Percentiles rank a stretch among this genome's conserved stretches.
These are phyloP conservation scores for Niebla homalea DNA, from an alignment of 495 filamentous ascomycete genomes.

Conservation along the genomic window DNA sequence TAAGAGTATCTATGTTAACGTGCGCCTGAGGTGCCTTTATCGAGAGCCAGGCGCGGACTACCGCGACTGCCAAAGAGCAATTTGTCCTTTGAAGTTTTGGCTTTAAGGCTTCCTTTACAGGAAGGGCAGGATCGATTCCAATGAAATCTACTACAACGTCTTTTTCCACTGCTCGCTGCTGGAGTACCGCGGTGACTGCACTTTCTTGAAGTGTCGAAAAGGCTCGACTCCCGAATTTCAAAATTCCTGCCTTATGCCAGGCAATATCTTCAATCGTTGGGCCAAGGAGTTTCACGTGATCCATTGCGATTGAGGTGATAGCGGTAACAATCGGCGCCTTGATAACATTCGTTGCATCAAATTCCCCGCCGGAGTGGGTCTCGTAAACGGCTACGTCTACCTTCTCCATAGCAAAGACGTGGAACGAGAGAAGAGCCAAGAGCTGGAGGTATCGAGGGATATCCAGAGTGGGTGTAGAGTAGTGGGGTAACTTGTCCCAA, in stretches of 20 bases:
- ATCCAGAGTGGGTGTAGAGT: slow-evolving; percentile 6
- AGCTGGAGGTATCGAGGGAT: slow-evolving; percentile 44
- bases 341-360: slow-evolving; percentile 75
- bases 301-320: slow-evolving; percentile 64
- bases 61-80: slow-evolving; percentile 26
- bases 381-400: slow-evolving; percentile 66
- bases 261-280: slow-evolving; percentile 65
- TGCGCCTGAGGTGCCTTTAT: slow-evolving; percentile 9
- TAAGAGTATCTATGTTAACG: slow-evolving; percentile 13
- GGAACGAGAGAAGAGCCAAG: slow-evolving; percentile 60
- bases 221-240: slow-evolving; percentile 51
- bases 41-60: slow-evolving; percentile 16
- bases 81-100: slow-evolving; percentile 26
- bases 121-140: slow-evolving; percentile 33
- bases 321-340: slow-evolving; percentile 49
- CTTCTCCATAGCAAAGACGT: slow-evolving; percentile 58
- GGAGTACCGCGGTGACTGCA: slow-evolving; percentile 43
- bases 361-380: slow-evolving; percentile 73
- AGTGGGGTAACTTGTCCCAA: background rate
- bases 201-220: slow-evolving; percentile 53
- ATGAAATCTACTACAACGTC: slow-evolving; percentile 41
- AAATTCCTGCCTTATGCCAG: slow-evolving; percentile 80
- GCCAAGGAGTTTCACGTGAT: slow-evolving; percentile 66
- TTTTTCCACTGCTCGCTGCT: slow-evolving; percentile 50
- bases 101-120: slow-evolving; percentile 17